phyloP scores from a whole-genome alignment of 306 rosid species.

The Malus sylvestris region DNA sequence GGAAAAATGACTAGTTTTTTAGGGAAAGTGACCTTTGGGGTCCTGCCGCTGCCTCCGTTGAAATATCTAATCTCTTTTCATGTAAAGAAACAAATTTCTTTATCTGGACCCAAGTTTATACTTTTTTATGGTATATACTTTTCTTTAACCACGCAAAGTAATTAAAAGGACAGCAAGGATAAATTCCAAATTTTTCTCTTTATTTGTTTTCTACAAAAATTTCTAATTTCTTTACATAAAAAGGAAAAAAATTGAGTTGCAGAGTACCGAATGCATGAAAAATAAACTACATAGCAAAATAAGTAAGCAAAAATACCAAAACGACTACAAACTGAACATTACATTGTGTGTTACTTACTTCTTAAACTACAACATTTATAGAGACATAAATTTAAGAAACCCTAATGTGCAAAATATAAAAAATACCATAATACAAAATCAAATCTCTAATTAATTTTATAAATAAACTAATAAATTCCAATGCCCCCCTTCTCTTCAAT shows the following conservation, averaged over 20 bases:
- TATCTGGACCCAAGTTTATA: background rate
- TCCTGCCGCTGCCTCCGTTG: background rate
- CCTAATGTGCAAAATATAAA: too few relatives aligned
- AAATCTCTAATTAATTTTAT: too few relatives aligned
- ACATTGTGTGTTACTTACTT: too few relatives aligned
- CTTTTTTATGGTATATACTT: background rate
- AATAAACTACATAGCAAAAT: too few relatives aligned
- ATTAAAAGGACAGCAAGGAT: background rate
- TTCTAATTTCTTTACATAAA: background rate
- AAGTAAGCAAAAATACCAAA: too few relatives aligned
- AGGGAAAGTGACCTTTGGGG: conserved; percentile 3
- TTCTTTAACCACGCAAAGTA: background rate
- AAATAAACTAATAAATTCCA: too few relatives aligned
- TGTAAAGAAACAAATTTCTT: background rate
- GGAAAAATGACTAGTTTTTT: background rate
- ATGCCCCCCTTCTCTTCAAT: too few relatives aligned
- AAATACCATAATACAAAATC: too few relatives aligned
- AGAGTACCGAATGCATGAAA: too few relatives aligned
- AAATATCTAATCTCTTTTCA: background rate
- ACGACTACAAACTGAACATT: too few relatives aligned
- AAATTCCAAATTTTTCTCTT: background rate
- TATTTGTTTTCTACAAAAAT: background rate
- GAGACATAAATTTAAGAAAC: too few relatives aligned
- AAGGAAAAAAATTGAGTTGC: background rate
- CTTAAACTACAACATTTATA: too few relatives aligned